Percentiles rank a stretch among this genome's conserved stretches.
These are phyloP conservation scores for Platismatia glauca DNA, from an alignment of 495 filamentous ascomycete genomes.

Conservation along the genomic window DNA sequence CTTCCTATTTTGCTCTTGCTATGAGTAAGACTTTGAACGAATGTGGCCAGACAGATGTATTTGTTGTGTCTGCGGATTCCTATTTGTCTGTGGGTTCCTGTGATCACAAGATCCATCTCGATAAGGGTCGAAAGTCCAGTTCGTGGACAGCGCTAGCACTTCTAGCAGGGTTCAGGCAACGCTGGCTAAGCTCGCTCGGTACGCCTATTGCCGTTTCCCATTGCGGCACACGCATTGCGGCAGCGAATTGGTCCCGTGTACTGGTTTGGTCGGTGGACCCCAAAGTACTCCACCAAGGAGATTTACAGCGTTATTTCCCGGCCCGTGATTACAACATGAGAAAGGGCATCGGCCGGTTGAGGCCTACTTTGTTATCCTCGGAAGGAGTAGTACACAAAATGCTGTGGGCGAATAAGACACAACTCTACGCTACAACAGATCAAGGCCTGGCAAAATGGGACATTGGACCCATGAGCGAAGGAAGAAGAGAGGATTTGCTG, in stretches of 20 bases:
- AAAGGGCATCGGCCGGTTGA: conserved; percentile 18
- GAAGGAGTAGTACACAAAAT: conserved; percentile 23
- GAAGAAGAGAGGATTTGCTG: conserved; percentile 13
- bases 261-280: conserved; percentile 41
- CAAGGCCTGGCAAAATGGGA: conserved; percentile 37
- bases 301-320: conserved; percentile 22
- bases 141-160: conserved; percentile 35
- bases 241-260: conserved; percentile 39
- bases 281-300: conserved; percentile 24
- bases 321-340: conserved; percentile 18
- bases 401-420: conserved; percentile 35
- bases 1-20: conserved; percentile 19
- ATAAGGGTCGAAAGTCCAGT: conserved; percentile 32
- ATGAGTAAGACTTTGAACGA: not conserved
- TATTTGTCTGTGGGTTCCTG: conserved; percentile 25
- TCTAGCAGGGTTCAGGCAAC: conserved; percentile 35
- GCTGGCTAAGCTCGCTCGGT: conserved; percentile 33
- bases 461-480: conserved; percentile 22
- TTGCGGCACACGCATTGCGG: conserved; percentile 34
- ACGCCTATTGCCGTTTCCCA: conserved; percentile 36
- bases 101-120: conserved; percentile 35
- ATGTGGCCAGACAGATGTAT: conserved; percentile 10
- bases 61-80: conserved; percentile 30
- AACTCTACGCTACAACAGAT: conserved; percentile 40
- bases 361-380: conserved; percentile 19